A percentile compares a stretch with the other conserved stretches of the same genome.
These are phyloP conservation scores for Fusarium piperis DNA, from an alignment of 2,329 filamentous ascomycete species.

Conservation along the genomic window DNA sequence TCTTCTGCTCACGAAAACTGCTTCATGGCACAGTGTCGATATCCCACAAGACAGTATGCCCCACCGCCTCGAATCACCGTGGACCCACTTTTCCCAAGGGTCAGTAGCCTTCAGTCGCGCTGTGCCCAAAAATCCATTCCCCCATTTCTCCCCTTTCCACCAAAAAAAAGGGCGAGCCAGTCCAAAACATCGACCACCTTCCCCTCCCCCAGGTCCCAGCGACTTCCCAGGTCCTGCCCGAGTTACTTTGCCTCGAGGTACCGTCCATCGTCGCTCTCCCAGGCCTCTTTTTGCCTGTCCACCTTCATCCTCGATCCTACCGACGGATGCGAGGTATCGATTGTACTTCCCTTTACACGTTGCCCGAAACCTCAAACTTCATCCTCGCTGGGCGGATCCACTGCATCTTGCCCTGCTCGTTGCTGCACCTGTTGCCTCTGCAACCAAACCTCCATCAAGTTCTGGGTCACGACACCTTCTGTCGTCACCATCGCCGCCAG, in stretches of 20 bases:
- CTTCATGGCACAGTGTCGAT: not conserved
- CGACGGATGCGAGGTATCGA: slow-evolving; percentile 28
- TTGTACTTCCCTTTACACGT: slow-evolving; percentile 34
- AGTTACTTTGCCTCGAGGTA: slow-evolving; percentile 57
- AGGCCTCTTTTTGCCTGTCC: slow-evolving; percentile 36
- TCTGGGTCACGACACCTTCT: slow-evolving; percentile 12
- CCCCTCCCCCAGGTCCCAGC: slow-evolving; percentile 45
- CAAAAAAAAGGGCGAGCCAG: slow-evolving; percentile 48
- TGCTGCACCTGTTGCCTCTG: slow-evolving; percentile 14
- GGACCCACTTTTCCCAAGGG: slow-evolving; percentile 30
- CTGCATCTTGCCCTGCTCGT: slow-evolving; percentile 30
- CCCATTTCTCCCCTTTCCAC: slow-evolving; percentile 46
- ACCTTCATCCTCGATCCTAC: slow-evolving; percentile 32
- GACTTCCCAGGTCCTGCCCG: slow-evolving; percentile 45
- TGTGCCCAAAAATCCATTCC: slow-evolving; percentile 43
- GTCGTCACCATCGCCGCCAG: slow-evolving; percentile 32
- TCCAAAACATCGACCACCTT: slow-evolving; percentile 52
- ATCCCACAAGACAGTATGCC: not conserved
- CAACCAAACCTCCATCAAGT: slow-evolving; percentile 13
- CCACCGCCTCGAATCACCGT: slow-evolving; percentile 12
- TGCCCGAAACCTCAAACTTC: slow-evolving; percentile 13
- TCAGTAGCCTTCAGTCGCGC: slow-evolving; percentile 41
- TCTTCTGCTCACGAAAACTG: accelerated
- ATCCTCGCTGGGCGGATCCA: slow-evolving; percentile 38
- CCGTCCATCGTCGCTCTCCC: slow-evolving; percentile 43